These are phyloP conservation scores for Zygotorulaspora danielsina DNA, from an alignment of 805 yeast genomes.

Conservation along the genomic window DNA sequence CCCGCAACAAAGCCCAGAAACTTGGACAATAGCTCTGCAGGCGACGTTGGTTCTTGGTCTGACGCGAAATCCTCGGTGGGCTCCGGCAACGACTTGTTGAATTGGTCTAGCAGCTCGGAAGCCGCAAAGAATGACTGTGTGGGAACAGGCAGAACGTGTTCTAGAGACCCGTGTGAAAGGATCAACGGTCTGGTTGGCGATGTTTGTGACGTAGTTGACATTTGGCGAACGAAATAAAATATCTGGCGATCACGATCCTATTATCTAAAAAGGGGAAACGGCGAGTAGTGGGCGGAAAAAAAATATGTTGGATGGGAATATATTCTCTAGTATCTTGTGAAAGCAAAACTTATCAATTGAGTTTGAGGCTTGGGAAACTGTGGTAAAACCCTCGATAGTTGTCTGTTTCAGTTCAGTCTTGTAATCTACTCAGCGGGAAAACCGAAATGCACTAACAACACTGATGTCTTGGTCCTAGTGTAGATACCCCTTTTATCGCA, in stretches of 20 bases:
- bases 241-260: no score
- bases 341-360: not conserved
- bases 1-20: slow-evolving; percentile 70
- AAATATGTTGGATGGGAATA: slow-evolving; percentile 4
- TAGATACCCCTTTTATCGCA: not conserved
- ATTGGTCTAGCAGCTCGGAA: slow-evolving; percentile 84
- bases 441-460: no score
- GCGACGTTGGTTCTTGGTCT: slow-evolving; percentile 83
- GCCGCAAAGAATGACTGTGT: slow-evolving; percentile 72
- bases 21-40: slow-evolving; percentile 77
- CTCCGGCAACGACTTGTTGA: slow-evolving; percentile 68
- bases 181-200: slow-evolving; percentile 70
- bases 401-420: no score
- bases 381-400: no score
- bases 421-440: no score
- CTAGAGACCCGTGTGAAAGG: slow-evolving; percentile 79
- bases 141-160: slow-evolving; percentile 84
- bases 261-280: no score
- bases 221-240: no score
- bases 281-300: no score
- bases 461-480: no score
- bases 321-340: slow-evolving; percentile 3
- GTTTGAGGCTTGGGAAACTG: not conserved
- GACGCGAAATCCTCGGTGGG: slow-evolving; percentile 80
- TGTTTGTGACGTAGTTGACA: slow-evolving; percentile 4